Conservation (phyloP, 73 alveolate species). For the Effrenium voratum region DNA sequence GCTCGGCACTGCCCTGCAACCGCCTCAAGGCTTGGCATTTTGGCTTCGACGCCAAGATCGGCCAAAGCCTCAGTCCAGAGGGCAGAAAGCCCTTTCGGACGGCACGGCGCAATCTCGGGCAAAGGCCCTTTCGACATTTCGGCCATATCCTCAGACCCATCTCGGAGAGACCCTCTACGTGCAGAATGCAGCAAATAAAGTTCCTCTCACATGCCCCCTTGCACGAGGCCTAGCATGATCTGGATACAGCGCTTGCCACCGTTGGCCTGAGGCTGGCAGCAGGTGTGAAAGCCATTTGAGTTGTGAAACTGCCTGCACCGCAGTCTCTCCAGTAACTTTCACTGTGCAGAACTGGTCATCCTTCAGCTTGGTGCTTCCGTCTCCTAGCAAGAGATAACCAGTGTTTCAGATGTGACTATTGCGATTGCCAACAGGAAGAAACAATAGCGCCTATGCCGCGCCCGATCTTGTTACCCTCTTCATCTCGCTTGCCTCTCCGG, state of each 20-base stretch:
- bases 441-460: constrained; percentile 35
- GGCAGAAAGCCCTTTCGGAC: neutral
- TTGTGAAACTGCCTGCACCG: constrained; percentile 1
- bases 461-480: constrained; percentile 68
- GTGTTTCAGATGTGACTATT: neutral
- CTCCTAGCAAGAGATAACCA: neutral
- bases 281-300: neutral
- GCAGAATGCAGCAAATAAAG: neutral
- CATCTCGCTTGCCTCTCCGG: neutral
- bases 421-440: neutral
- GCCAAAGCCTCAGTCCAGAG: constrained; percentile 71
- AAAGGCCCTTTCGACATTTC: constrained; percentile 53
- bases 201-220: neutral
- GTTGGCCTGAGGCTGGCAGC: constrained; percentile 1
- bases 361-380: constrained; percentile 59
- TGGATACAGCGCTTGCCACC: constrained; percentile 90
- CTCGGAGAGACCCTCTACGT: neutral
- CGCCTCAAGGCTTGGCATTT: constrained; percentile 78
- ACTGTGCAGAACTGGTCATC: constrained; percentile 81
- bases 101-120: neutral
- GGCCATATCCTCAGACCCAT: constrained; percentile 47
- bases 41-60: constrained; percentile 70
- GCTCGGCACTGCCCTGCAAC: neutral
- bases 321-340: constrained; percentile 69
- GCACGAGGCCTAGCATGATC: constrained; percentile 47